Evolutionary conservation across 495 filamentous ascomycete species (phyloP), one percentile per base, ranked within the genome.

Genomic region (Daldinia decipiens): DNA sequence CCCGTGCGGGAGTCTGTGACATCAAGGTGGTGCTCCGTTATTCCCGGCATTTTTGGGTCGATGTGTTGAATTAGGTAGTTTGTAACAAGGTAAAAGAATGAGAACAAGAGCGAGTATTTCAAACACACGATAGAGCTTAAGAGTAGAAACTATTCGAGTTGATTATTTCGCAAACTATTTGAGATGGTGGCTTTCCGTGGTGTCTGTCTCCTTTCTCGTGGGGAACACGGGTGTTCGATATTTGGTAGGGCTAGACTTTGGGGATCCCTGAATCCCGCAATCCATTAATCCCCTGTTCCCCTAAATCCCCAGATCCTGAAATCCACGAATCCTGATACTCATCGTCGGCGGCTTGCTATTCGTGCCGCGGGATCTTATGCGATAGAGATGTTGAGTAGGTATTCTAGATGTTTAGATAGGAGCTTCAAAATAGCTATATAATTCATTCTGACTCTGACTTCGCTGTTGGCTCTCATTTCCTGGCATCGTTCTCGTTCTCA

Each of bases 1-100:
- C 74, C 74, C 59, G 74, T 71, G 56, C 74, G 74, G 64, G 73
- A 76, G 34, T 76, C 74, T 21, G 68, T 65, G 6, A 76, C 71
- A 32, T 73, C n/a, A 11, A 76, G 67, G 47, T 73, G 59, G 13
- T 76, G 67, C 19, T 64, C 74, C 71, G 73, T 76, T 50, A 19
- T 55, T 59, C 39, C 54, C 40, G 40, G 7, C n/a, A 19, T 45
- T 45, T 24, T 47, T 12, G n/a, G 4, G 19, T 39, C 17, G 54
- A 17, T 54, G 9, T 43, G 7, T 8, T 27, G 36, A 40, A 29
- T 34, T 34, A 31, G 29, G 29, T 26, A 45, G 38, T 17, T 47
- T 6, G 19, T n/a, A 36, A 59, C 34, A 43, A 47, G 40, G 38
- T 24, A 31, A 31, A 6, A 12, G 31, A 53, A 8, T 12, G 19